These are phyloP conservation scores for Wallacemonas sp. DNA, from an alignment of 208 protist genomes.

Conservation along the genomic window DNA sequence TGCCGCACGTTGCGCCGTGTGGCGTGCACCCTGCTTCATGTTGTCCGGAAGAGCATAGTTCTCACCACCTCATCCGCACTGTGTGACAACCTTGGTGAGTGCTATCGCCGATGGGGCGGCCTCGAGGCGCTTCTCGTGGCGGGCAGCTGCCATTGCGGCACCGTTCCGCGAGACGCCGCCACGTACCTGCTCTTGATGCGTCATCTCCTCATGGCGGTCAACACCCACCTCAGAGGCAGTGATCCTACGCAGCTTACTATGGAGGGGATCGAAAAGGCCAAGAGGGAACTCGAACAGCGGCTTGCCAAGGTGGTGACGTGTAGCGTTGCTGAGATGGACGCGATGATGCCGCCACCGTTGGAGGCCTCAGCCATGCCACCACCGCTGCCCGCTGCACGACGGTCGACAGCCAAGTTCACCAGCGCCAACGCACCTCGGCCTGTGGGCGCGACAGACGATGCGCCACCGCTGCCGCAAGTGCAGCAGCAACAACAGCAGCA, in stretches of 20 bases:
- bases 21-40: slow-evolving; percentile 18
- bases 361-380: too few species aligned
- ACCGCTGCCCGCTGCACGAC: too few species aligned
- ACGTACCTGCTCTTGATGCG: slow-evolving; percentile 64
- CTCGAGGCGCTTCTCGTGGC: slow-evolving; percentile 42
- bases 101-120: slow-evolving; percentile 38
- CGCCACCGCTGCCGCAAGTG: too few species aligned
- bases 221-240: slow-evolving; percentile 10
- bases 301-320: slow-evolving; percentile 5
- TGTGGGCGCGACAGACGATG: too few species aligned
- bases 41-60: slow-evolving; percentile 27
- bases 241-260: background rate
- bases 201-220: slow-evolving; percentile 40
- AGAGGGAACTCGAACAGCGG: slow-evolving; percentile 15
- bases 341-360: too few species aligned
- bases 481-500: too few species aligned
- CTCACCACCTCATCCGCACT: slow-evolving; percentile 2
- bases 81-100: slow-evolving; percentile 30
- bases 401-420: too few species aligned
- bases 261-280: slow-evolving; percentile 28
- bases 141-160: slow-evolving; percentile 34
- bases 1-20: slow-evolving; percentile 6
- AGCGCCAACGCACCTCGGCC: too few species aligned
- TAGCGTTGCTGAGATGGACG: background rate
- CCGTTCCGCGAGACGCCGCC: slow-evolving; percentile 56